Evolutionary conservation across 1,139 yeast genomes (phyloP).

Genomic region (Scheffersomyces lignicola): DNA sequence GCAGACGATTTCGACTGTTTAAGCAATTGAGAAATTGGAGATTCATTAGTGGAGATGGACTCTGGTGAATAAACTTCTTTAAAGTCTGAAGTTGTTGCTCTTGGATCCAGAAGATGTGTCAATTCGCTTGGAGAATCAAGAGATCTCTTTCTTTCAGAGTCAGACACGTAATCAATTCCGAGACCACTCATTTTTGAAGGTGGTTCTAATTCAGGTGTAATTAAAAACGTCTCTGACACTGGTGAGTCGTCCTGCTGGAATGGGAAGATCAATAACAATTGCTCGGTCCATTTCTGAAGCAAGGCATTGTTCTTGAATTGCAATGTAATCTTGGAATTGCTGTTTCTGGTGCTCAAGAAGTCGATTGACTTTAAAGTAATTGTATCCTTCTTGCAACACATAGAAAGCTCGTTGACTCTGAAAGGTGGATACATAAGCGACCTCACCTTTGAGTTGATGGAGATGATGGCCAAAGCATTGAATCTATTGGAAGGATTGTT

Average conservation of each 20-base stretch:
- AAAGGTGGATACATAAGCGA: constrained; percentile 47
- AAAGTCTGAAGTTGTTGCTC: constrained; percentile 5
- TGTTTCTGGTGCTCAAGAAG: constrained; percentile 16
- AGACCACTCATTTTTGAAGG: constrained; percentile 31
- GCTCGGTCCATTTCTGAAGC: constrained; percentile 27
- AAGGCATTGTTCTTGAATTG: constrained; percentile 19
- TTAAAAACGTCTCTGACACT: constrained; percentile 20
- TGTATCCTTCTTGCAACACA: constrained; percentile 18
- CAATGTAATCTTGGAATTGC: constrained; percentile 12
- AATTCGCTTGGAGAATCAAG: constrained; percentile 1
- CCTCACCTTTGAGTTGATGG: constrained; percentile 20
- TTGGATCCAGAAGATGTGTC: constrained; percentile 1
- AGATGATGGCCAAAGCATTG: constrained; percentile 43
- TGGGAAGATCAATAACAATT: constrained; percentile 33
- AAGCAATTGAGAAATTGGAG: constrained; percentile 15
- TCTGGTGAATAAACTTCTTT: constrained; percentile 10
- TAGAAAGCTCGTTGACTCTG: constrained; percentile 29
- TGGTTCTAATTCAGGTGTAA: constrained; percentile 18
- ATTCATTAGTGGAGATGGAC: constrained; percentile 1
- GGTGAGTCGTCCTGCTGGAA: constrained; percentile 27
- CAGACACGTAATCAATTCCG: constrained; percentile 34
- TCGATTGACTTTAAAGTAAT: constrained; percentile 29
- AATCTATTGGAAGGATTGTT: constrained; percentile 18
- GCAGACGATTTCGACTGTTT: constrained; percentile 9
- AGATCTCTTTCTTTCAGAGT: constrained; percentile 11